Base-by-base conservation (phyloP, 2,329 filamentous ascomycete species). In the Ceratocystis alfenasii region DNA sequence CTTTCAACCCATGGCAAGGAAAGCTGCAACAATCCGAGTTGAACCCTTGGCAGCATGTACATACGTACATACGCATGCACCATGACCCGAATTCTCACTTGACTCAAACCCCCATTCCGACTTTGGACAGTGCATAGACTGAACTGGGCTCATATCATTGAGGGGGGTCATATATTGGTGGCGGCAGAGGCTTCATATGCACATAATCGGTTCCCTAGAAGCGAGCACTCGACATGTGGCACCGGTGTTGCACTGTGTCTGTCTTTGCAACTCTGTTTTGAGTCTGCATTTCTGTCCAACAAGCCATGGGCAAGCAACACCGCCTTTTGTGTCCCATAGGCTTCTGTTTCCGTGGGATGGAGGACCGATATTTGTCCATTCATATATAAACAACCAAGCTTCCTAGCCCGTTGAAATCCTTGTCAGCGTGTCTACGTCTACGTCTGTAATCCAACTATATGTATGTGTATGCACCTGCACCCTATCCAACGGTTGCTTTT, bases 221-320 rank as follows among this genome's bases (percentile, higher is more conserved):
- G 25, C 55, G 30, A 59, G 55, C 28, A 17, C 55, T 30, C 55
- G 22, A 28, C 48, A 53, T 53, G 28, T 36, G 55, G 28, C 55
- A 59, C 55, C n/a, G 55, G 22, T 59, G 33, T 30, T 53, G 25
- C 48, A 53, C 48, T 59, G 50, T 55, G 12, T 22, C 20, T 59
- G 28, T 59, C 55, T 36, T 59, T 59, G 55, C 30, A 59, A 59
- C 55, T n/a, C 28, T 59, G 55, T 36, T 59, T 15, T 59, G 55
- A n/a, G 25, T 28, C 48, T 53, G 48, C 48, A 53, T 12, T 20
- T 57, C 53, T 57, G 25, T 57, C 53, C 22, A 57, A 12, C 8
- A 30, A 33, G n/a, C 53, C 8, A 3, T 59, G 5, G 5, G 8
- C 55, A 59, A 22, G 8, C 55, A 59, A 59, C 55, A 59, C 55